Percentiles rank a stretch among this genome's conserved stretches.
These are phyloP conservation scores for Microstegium vimineum DNA, from an alignment of 176 grass and related monocot genomes.

Conservation along the genomic window DNA sequence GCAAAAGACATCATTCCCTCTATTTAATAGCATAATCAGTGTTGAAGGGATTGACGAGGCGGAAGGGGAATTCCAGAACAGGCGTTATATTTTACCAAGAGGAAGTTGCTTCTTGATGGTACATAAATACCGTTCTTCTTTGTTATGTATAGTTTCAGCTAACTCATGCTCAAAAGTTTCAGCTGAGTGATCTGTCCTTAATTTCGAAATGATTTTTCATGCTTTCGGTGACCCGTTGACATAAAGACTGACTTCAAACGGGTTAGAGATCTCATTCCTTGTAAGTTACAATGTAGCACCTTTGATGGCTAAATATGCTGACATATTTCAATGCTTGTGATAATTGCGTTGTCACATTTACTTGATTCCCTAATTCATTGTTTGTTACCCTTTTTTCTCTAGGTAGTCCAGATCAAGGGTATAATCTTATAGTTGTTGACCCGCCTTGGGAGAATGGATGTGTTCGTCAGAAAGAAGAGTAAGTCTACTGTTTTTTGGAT, in stretches of 20 bases:
- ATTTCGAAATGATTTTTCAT: conserved; percentile 27
- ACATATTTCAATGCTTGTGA: neutral
- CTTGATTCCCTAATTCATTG: conserved; percentile 9
- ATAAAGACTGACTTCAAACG: conserved; percentile 73
- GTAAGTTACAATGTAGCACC: conserved; percentile 32
- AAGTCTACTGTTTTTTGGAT: conserved; percentile 24
- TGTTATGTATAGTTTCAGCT: neutral
- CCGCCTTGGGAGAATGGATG: conserved; percentile 96
- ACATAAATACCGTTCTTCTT: conserved; percentile 30
- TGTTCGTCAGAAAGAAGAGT: conserved; percentile 80
- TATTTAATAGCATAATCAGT: conserved; percentile 66
- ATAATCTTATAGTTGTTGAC: conserved; percentile 90
- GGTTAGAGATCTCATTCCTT: conserved; percentile 66
- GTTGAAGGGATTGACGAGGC: conserved; percentile 50
- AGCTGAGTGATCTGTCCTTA: conserved; percentile 1
- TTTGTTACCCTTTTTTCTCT: conserved; percentile 2
- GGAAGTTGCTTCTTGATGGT: conserved; percentile 78
- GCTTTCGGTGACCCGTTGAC: conserved; percentile 29
- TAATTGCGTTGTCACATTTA: neutral
- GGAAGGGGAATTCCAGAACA: conserved; percentile 56
- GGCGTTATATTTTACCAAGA: conserved; percentile 65
- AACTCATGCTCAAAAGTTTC: no score
- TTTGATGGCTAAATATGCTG: neutral
- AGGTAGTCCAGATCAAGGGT: conserved; percentile 56
- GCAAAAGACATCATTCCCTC: conserved; percentile 34